phyloP scores from a whole-genome alignment of 148 eudicot species.

The Rhododendron vialii region DNA sequence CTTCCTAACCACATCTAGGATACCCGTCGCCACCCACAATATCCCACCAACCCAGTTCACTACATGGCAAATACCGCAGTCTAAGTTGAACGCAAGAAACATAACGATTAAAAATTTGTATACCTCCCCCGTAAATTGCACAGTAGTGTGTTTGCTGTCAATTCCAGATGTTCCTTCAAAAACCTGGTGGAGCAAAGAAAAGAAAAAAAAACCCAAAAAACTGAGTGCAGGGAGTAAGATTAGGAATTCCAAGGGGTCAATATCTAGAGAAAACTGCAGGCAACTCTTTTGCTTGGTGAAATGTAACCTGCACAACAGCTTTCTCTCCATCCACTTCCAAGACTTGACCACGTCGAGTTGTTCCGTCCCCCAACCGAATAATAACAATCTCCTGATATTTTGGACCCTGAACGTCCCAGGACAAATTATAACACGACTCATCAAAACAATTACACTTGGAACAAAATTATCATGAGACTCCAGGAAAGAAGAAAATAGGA shows the following conservation, averaged over 20 bases:
- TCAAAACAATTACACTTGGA: neutral
- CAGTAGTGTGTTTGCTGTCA: constrained; percentile 95
- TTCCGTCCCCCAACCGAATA: constrained; percentile 94
- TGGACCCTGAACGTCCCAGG: constrained; percentile 64
- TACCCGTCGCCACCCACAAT: neutral
- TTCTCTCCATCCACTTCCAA: constrained; percentile 98
- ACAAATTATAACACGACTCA: neutral
- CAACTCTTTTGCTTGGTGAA: neutral
- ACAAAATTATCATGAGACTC: neutral
- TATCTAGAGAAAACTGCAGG: neutral
- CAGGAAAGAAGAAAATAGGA: neutral
- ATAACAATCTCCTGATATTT: constrained; percentile 96
- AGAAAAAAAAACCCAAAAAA: neutral
- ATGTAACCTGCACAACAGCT: constrained; percentile 90
- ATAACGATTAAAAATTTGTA: neutral
- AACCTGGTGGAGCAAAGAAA: constrained; percentile 45
- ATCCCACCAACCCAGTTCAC: neutral
- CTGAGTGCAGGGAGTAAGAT: neutral
- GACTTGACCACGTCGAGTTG: constrained; percentile 95
- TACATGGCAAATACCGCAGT: neutral
- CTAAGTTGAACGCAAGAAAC: neutral
- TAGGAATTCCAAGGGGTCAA: neutral
- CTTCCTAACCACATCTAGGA: neutral
- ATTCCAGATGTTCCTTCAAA: constrained; percentile 99
- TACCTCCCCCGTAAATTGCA: constrained; percentile 98